phyloP scores from a whole-genome alignment of 1,284 basidiomycete genomes.

The Takashimella tepidaria region DNA sequence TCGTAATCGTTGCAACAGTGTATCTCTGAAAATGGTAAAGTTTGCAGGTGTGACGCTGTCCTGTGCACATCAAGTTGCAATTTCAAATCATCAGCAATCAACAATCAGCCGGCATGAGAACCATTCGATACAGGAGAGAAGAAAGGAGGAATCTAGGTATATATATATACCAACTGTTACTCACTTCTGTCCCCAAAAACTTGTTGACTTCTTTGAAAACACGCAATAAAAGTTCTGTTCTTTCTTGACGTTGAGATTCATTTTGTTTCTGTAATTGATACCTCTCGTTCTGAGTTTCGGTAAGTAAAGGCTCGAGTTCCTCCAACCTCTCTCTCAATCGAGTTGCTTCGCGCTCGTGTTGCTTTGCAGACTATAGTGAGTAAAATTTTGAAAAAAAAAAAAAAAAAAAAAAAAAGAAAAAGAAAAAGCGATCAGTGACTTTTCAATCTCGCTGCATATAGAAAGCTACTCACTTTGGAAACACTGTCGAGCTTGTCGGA shows the following conservation, averaged over 20 bases:
- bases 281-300: conserved; percentile 74
- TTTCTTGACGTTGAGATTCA: conserved; percentile 83
- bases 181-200: conserved; percentile 80
- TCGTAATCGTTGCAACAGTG: conserved; percentile 81
- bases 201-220: conserved; percentile 95
- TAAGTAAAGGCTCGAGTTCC: conserved; percentile 73
- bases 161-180: no score
- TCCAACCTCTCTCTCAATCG: conserved; percentile 58
- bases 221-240: conserved; percentile 82
- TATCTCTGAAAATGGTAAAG: conserved; percentile 83
- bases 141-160: no score
- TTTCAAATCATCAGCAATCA: neutral
- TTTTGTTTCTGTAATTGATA: conserved; percentile 70
- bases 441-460: conserved; percentile 4
- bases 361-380: conserved; percentile 51
- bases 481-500: conserved; percentile 77
- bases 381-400: no score
- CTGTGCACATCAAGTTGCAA: no score
- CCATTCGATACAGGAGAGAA: no score
- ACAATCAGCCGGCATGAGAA: no score
- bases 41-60: conserved; percentile 56
- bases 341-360: conserved; percentile 61
- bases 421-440: neutral
- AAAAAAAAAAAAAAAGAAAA: no score
- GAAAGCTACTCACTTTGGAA: conserved; percentile 49